Base-by-base conservation (phyloP, 108 stramenopile species). In the Nitzschia putrida region DNA sequence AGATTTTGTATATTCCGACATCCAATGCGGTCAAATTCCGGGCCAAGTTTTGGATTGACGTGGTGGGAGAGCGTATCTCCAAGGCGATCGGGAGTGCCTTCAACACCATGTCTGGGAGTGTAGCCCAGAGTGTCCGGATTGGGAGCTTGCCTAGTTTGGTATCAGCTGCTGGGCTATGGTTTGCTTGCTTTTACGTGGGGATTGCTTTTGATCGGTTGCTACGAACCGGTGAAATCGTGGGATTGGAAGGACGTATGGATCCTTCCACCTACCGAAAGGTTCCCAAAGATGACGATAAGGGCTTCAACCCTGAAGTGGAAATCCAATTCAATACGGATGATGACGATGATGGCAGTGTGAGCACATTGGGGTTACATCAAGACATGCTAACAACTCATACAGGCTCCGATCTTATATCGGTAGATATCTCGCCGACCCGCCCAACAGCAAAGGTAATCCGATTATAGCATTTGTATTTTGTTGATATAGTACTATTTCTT, bases 11-110 rank as follows among this genome's bases (percentile, higher is more conserved):
- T 79, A 79, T 94, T 63, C 93, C 93, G 18, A 97, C 96, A 12
- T 88, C 88, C 23, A 87, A 91, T 61, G 80, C 79, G 26, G 79
- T 95, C 57, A 96, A 97, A 67, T 92, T 93, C 57, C 64, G 81
- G 57, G 86, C 89, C 56, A 92, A 92, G 57, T 90, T 92, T 69
- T 95, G 94, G 94, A 92, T 95, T 67, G 94, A 95, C 72, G 91
- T 95, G 2, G 90, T 95, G 8, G 94, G 94, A 56, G 86, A 83
- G 37, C 77, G 94, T 11, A 78, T 92, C 21, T 89, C 91, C 13
- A 95, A 95, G 63, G 94, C 90, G 3, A 54, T 89, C 39, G 94
- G 90, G 9, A 88, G 88, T 47, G 76, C 61, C n/a, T 80, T 95
- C 52, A 91, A 92, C 51, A 87, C 80, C 18, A 69, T 76, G 20